Percentiles rank a stretch among this genome's conserved stretches.
Conservation (phyloP, 2,329 filamentous ascomycete species). For the Trichophyton rubrum region DNA sequence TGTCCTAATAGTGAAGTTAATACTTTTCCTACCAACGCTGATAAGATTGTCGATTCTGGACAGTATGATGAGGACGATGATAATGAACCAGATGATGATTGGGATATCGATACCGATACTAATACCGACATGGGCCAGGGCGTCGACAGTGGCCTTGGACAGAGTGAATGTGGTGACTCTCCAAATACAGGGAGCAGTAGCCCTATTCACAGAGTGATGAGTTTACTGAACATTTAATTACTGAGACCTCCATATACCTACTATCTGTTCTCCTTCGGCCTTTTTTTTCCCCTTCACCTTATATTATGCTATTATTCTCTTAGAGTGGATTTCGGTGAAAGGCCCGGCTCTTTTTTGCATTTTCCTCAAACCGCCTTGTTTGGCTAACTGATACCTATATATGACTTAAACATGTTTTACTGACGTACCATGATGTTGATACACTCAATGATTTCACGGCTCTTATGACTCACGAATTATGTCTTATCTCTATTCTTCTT, state of each 20-base stretch:
- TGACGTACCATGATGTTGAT: neutral
- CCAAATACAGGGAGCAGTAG: constrained; percentile 48
- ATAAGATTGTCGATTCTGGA: neutral
- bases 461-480: neutral
- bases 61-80: constrained; percentile 34
- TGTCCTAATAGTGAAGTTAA: constrained; percentile 19
- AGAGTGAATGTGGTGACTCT: constrained; percentile 54
- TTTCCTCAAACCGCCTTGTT: neutral
- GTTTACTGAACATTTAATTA: constrained; percentile 49
- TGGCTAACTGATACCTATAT: neutral
- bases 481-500: neutral
- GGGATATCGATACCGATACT: constrained; percentile 86
- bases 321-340: neutral
- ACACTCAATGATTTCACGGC: neutral
- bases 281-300: neutral
- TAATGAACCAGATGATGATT: constrained; percentile 50
- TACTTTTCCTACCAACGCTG: neutral
- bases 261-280: neutral
- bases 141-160: constrained; percentile 36
- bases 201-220: constrained; percentile 61
- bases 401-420: neutral
- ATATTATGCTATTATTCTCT: neutral
- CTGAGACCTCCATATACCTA: neutral
- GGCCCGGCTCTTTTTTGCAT: neutral
- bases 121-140: constrained; percentile 21